Evolutionary conservation across 148 eudicot species (phyloP).

Genomic region (Rhododendron molle): DNA sequence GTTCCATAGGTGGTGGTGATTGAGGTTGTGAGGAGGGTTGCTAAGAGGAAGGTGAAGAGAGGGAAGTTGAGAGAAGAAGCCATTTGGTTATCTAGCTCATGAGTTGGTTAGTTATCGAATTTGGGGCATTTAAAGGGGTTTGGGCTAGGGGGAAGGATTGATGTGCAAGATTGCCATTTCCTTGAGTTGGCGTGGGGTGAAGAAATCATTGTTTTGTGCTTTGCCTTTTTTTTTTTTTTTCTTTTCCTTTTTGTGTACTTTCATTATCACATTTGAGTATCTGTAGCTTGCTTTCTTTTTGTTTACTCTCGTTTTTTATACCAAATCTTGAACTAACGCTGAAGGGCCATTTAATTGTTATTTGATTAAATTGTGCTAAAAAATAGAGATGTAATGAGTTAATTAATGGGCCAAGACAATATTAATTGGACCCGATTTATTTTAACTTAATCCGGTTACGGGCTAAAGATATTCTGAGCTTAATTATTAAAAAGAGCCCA

Average conservation of each 20-base stretch:
- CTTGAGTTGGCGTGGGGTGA: background rate
- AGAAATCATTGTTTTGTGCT: background rate
- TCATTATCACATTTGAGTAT: background rate
- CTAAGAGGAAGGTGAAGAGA: background rate
- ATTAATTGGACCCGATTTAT: too few species aligned
- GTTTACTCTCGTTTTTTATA: rapidly evolving
- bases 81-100: background rate
- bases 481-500: too few species aligned
- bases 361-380: too few species aligned
- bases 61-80: background rate
- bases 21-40: constrained; percentile 4
- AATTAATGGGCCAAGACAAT: too few species aligned
- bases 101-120: background rate
- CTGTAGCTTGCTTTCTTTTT: background rate
- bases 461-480: too few species aligned
- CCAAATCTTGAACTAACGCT: rapidly evolving
- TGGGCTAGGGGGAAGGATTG: background rate
- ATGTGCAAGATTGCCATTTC: background rate
- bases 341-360: too few species aligned
- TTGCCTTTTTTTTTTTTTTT: background rate
- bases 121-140: background rate
- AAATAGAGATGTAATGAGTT: too few species aligned
- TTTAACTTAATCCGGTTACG: too few species aligned
- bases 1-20: background rate
- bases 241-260: background rate